These are phyloP conservation scores for Tranzscheliella williamsii DNA, from an alignment of 1,284 basidiomycete genomes.

Conservation along the genomic window DNA sequence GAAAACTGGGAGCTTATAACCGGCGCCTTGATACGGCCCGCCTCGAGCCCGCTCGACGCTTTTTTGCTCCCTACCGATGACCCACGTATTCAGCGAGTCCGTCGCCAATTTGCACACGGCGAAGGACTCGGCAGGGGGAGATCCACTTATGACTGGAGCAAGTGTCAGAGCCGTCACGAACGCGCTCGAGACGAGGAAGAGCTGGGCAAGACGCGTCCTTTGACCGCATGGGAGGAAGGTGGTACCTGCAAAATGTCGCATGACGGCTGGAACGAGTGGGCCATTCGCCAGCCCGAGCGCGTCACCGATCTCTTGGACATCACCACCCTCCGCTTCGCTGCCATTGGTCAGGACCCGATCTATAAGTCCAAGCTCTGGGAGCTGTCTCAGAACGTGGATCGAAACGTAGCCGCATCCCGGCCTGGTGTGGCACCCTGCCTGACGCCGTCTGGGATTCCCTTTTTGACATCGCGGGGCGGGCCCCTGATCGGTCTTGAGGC, in stretches of 20 bases:
- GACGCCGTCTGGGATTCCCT: slow-evolving; percentile 94
- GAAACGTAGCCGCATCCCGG: slow-evolving; percentile 78
- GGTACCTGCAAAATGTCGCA: slow-evolving; percentile 85
- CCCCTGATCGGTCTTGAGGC: slow-evolving; percentile 92
- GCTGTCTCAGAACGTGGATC: slow-evolving; percentile 87
- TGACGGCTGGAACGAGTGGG: slow-evolving; percentile 94
- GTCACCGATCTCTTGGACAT: slow-evolving; percentile 95
- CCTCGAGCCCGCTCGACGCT: slow-evolving; percentile 84
- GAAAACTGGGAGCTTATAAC: slow-evolving; percentile 74
- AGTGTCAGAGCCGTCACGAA: slow-evolving; percentile 89
- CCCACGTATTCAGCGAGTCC: slow-evolving; percentile 82
- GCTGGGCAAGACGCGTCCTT: slow-evolving; percentile 79
- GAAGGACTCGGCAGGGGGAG: slow-evolving; percentile 50
- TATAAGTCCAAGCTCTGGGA: slow-evolving; percentile 71
- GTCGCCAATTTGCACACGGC: slow-evolving; percentile 66
- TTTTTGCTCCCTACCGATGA: slow-evolving; percentile 90
- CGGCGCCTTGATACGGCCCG: slow-evolving; percentile 74
- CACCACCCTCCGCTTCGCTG: slow-evolving; percentile 77
- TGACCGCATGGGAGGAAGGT: slow-evolving; percentile 93
- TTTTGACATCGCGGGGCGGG: slow-evolving; percentile 92
- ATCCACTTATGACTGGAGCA: slow-evolving; percentile 75
- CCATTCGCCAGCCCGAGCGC: slow-evolving; percentile 82
- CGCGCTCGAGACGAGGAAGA: slow-evolving; percentile 80
- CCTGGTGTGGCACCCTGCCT: slow-evolving; percentile 86
- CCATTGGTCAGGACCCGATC: slow-evolving; percentile 65